These are phyloP conservation scores for Colletotrichum ledebouriae DNA, from an alignment of 2,329 filamentous ascomycete genomes.

Conservation along the genomic window DNA sequence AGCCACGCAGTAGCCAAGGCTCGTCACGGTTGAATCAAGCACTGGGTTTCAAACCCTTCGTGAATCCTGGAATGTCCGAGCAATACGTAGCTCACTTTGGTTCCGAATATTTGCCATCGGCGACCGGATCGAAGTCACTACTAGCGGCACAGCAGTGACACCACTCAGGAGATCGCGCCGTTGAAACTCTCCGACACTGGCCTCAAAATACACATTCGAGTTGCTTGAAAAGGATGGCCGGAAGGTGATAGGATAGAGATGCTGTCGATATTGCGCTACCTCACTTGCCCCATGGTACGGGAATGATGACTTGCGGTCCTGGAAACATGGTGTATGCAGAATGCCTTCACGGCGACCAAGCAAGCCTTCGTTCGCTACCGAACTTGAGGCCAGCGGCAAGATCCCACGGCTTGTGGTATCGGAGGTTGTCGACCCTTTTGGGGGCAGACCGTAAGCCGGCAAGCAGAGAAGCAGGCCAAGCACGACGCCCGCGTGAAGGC, in stretches of 20 bases:
- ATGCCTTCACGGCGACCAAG: neutral
- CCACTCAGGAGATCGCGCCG: neutral
- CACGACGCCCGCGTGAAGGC: neutral
- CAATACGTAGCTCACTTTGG: neutral
- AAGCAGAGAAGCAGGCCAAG: neutral
- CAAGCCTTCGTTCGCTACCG: neutral
- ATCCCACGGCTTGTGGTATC: neutral
- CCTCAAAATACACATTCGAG: neutral
- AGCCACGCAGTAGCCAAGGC: neutral
- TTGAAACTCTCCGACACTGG: neutral
- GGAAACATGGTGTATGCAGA: neutral
- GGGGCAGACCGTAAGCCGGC: neutral
- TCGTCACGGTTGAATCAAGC: neutral
- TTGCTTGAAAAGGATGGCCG: neutral
- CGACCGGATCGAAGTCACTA: neutral
- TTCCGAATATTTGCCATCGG: neutral
- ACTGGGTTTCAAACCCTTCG: neutral
- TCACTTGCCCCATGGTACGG: constrained; percentile 12
- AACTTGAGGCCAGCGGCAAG: constrained; percentile 8
- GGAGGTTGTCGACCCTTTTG: neutral
- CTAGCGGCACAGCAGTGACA: neutral
- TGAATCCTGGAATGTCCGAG: constrained; percentile 2
- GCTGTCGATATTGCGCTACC: neutral
- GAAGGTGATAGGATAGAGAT: neutral
- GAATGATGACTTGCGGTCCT: neutral